Conservation (phyloP, 345 rosid species). For the Pelargonium nanum region DNA sequence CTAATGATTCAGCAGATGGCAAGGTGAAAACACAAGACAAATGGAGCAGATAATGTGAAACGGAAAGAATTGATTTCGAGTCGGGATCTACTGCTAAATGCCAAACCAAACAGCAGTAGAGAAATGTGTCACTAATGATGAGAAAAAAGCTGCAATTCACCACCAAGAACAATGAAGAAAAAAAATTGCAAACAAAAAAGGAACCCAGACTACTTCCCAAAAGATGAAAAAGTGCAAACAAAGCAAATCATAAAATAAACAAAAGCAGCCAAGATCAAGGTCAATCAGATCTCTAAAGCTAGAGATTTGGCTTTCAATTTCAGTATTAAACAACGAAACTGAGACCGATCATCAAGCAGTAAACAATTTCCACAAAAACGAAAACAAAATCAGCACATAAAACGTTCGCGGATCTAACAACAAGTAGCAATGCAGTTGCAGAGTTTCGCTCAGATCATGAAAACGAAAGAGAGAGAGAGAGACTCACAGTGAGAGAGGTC, state of each 20-base stretch:
- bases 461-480: conserved; percentile 3
- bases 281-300: neutral
- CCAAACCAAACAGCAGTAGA: neutral
- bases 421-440: conserved; percentile 1
- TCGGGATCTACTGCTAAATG: neutral
- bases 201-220: neutral
- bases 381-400: conserved; percentile 7
- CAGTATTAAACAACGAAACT: neutral
- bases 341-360: neutral
- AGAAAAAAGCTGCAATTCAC: neutral
- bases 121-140: neutral
- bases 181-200: neutral
- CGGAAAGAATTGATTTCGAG: neutral
- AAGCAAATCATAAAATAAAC: too few relatives aligned
- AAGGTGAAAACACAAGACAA: too few relatives aligned
- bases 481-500: conserved; percentile 71
- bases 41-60: neutral
- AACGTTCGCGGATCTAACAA: conserved; percentile 2
- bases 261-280: neutral
- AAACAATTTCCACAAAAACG: neutral
- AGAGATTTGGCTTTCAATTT: neutral
- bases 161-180: neutral
- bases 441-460: neutral
- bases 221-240: too few relatives aligned
- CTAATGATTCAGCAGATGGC: too few relatives aligned